Base-by-base conservation (phyloP, 495 filamentous ascomycete genomes). In the Trichoderma gamsii region DNA sequence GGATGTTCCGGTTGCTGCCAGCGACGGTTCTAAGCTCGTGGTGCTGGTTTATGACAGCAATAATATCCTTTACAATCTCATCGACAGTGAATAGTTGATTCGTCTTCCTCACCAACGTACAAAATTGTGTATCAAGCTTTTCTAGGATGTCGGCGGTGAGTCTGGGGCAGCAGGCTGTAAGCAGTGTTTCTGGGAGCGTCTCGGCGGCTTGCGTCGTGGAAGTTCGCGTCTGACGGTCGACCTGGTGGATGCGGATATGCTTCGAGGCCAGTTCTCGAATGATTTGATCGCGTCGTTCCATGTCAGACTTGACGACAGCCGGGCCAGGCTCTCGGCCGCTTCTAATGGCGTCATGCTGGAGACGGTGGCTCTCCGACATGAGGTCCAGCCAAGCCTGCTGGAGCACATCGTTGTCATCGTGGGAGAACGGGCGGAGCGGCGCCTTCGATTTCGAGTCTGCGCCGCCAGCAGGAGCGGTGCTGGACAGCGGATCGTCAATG, bases 401-500 rank as follows among this genome's bases (percentile, higher is more conserved):
- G 16, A 96, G 79, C 7, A 86, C 86, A 49, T 83, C 79, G 70
- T 92, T 92, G 76, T 96, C 92, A 59, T 83, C 85, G 0, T 84
- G 83, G 0, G 90, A 89, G 74, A 94, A 96, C 3, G 92, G 92
- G n/a, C 88, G 85, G 1, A 90, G 86, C 32, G 87, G 84, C 32
- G 82, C 79, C 67, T 84, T 86, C 23, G 74, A 72, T 59, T 80
- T 80, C 46, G 85, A 76, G 67, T 85, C 83, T 65, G 81, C 80
- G 23, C 83, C 75, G 23, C 71, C 77, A 23, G 84, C 77, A 41
- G 85, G 80, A 21, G 90, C 87, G 23, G 89, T 75, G 1, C 89
- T 83, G 6, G 89, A 88, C 52, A 94, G 83, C 15, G 92, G 91
- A 75, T 96, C 92, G 75, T 96, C 92, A 73, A 96, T 89, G 49